Evolutionary conservation across 805 yeast genomes (phyloP), one percentile per base, ranked within the genome.

Genomic region (Candida pini): DNA sequence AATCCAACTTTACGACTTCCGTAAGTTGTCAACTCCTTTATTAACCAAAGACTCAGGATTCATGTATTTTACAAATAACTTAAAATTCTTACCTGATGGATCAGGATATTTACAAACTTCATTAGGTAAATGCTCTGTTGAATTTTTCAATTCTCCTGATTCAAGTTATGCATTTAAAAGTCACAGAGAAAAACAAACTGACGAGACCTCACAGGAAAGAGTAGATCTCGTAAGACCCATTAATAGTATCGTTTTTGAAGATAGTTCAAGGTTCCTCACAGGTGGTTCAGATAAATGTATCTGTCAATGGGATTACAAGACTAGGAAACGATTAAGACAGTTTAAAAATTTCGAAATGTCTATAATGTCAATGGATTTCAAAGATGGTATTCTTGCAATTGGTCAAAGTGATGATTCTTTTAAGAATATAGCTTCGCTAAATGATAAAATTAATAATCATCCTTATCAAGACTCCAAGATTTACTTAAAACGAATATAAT

Each of bases 151-250:
- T 13, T 31, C 36, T 19, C 18, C 39, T n/a, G 41, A 41, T 24
- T 32, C 38, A 15, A 71, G 76, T 36, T 88, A 79, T 54, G 90
- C 95, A 0, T 87, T 87, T 65, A 77, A 86, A 49, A 81, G 95
- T 41, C 96, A 87, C 55, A 60, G 95, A 21, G 55, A 43, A 18
- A 37, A 40, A n/a, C 31, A 47, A 5, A 35, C 36, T 9, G 54
- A 49, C 25, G 40, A 42, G 19, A 21, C 35, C n/a, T 19, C 13
- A 7, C 12, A 16, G 17, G 44, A 42, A 23, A 31, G 33, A 16
- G 37, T 47, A 12, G 50, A 47, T 12, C 35, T 53, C 15, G 48
- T 50, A 14, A 47, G 52, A 10, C 53, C 62, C 3, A 41, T 55
- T 31, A 45, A 50, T 28, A 45, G 45, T 18, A 15, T 51, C 6